Evolutionary conservation across 1,284 basidiomycete species (phyloP), one percentile per base, ranked within the genome.

Genomic region (Puccinia hordei): DNA sequence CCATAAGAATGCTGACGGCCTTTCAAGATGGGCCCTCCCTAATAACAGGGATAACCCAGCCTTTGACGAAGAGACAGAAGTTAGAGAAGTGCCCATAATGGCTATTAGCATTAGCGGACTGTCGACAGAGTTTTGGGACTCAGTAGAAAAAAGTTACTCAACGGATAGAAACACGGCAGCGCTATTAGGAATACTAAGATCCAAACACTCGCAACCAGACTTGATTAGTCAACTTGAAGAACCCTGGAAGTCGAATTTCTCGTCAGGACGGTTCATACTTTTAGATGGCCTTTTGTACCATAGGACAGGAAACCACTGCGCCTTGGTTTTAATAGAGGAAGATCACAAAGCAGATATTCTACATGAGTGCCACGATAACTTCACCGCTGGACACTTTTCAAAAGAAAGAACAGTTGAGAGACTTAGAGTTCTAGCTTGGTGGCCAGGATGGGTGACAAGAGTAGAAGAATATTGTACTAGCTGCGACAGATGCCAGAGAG

Each of bases 401-500:
- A 19, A 49, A 73, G 41, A 73, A 19, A 73, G n/a, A 13, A 73
- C 69, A 5, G 53, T 51, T n/a, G 49, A 51, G 2, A 73, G 69
- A 53, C 4, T 73, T 1, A 53, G 22, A 24, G 8, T 17, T 49
- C 22, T 33, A n/a, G 41, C 69, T 6, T 73, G 69, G 69, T 73
- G 69, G 69, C 41, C 46, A 19, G 24, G 27, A 3, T 73, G 69
- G 69, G 4, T 8, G 53, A 30, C 46, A 13, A 3, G 30, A 17
- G 30, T 53, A 49, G 15, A 49, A 6, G 30, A 51, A 9, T 73
- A 73, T 24, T 27, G 19, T 30, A 35, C 30, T 22, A 27, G 17
- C 6, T 30, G 57, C 30, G 57, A 61, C 24, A 61, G n/a, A 19
- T 61, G 24, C 33, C 57, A 61, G 17, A 61, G 30, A 61, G 57